phyloP scores from a whole-genome alignment of 2,329 filamentous ascomycete genomes.

The Talaromyces albobiverticillius region DNA sequence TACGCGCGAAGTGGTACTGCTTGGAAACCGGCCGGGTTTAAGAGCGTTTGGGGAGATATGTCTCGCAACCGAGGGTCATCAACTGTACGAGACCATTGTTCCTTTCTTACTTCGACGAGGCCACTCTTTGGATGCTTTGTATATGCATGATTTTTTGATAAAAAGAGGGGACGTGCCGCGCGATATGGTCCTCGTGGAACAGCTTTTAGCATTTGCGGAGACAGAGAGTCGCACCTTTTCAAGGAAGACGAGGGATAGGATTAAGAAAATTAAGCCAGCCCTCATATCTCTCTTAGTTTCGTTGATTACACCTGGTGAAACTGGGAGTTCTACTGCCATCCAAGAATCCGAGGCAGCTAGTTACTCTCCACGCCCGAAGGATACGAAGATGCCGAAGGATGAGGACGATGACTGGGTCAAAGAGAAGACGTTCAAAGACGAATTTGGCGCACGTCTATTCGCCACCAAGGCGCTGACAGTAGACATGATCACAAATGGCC shows the following conservation, averaged over 20 bases:
- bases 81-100: constrained; percentile 45
- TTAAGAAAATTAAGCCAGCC: constrained; percentile 7
- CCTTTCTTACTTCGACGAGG: constrained; percentile 37
- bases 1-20: constrained; percentile 12
- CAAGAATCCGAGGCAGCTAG: constrained; percentile 16
- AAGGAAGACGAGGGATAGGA: constrained; percentile 1
- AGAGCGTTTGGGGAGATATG: constrained; percentile 43
- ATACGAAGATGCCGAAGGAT: not conserved
- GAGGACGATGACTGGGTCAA: constrained; percentile 15
- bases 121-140: constrained; percentile 37
- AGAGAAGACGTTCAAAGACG: constrained; percentile 59
- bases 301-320: constrained; percentile 20
- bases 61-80: constrained; percentile 31
- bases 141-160: constrained; percentile 48
- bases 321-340: not conserved
- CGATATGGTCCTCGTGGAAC: constrained; percentile 34
- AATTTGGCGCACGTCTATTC: constrained; percentile 75
- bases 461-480: constrained; percentile 72
- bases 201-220: constrained; percentile 39
- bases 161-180: constrained; percentile 41
- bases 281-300: not conserved
- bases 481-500: constrained; percentile 67
- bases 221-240: constrained; percentile 28
- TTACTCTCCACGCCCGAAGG: not conserved
- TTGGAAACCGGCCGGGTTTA: constrained; percentile 24